phyloP scores from a whole-genome alignment of 768 basidiomycete genomes.

The Kwoniella bestiolae region DNA sequence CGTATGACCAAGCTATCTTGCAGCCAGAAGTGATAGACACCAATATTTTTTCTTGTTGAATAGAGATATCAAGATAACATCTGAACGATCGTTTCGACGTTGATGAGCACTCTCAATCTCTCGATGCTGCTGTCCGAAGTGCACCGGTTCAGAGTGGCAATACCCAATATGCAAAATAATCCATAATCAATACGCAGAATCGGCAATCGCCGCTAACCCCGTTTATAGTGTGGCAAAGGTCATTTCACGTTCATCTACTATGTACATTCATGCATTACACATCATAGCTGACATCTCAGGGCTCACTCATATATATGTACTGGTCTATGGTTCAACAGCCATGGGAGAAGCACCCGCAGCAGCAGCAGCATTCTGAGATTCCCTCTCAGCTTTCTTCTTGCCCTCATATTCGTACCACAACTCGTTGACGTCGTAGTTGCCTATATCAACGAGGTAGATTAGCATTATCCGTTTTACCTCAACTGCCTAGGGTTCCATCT shows the following conservation, averaged over 20 bases:
- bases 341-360: conserved; percentile 30
- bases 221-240: conserved; percentile 1
- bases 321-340: conserved; percentile 30
- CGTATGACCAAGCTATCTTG: too few species aligned
- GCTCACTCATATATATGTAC: conserved; percentile 1
- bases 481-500: too few species aligned
- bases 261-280: conserved; percentile 8
- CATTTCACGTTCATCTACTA: not conserved
- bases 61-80: not conserved
- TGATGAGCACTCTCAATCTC: too few species aligned
- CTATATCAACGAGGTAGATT: conserved; percentile 58
- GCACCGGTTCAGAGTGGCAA: not conserved
- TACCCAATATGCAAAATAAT: not conserved
- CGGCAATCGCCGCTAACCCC: conserved; percentile 12
- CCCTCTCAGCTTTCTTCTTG: conserved; percentile 53
- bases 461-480: too few species aligned
- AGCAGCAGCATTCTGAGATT: conserved; percentile 26
- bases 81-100: not conserved
- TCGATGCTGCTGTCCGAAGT: not conserved
- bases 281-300: not conserved
- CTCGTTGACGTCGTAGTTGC: conserved; percentile 87
- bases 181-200: not conserved
- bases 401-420: conserved; percentile 77
- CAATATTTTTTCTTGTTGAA: too few species aligned
- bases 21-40: too few species aligned